These are phyloP conservation scores for Fusarium torreyae DNA, from an alignment of 2,329 filamentous ascomycete species.

Conservation along the genomic window DNA sequence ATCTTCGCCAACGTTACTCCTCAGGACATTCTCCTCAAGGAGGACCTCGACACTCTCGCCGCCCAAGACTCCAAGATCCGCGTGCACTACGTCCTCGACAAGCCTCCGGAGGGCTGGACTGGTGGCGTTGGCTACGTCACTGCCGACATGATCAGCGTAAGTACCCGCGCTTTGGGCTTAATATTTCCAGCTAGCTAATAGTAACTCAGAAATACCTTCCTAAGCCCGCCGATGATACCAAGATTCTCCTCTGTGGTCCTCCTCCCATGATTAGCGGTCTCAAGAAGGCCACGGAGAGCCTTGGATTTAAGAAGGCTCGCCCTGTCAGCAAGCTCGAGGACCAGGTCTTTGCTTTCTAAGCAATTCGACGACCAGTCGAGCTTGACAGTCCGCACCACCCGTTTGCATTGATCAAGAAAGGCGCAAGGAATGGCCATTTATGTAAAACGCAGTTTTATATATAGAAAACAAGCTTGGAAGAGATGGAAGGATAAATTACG, in stretches of 20 bases:
- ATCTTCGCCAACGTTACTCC: slow-evolving; percentile 97
- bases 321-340: slow-evolving; percentile 98
- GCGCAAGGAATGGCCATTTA: slow-evolving; percentile 2
- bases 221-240: slow-evolving; percentile 86
- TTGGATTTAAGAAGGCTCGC: slow-evolving; percentile 92
- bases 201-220: slow-evolving; percentile 79
- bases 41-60: slow-evolving; percentile 87
- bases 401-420: slow-evolving; percentile 6
- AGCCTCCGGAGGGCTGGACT: slow-evolving; percentile 91
- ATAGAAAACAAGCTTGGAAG: slow-evolving; percentile 29
- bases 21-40: slow-evolving; percentile 93
- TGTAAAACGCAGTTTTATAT: slow-evolving; percentile 24
- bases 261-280: slow-evolving; percentile 97
- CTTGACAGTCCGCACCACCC: not conserved
- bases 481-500: slow-evolving; percentile 16
- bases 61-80: slow-evolving; percentile 85
- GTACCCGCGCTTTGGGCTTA: slow-evolving; percentile 44
- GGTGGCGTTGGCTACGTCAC: slow-evolving; percentile 97
- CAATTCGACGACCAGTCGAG: not conserved
- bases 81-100: slow-evolving; percentile 96
- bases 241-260: slow-evolving; percentile 94
- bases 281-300: slow-evolving; percentile 93
- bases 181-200: slow-evolving; percentile 46
- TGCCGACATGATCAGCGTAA: slow-evolving; percentile 91
- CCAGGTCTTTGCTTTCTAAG: slow-evolving; percentile 93